Base-by-base conservation (phyloP, 805 yeast genomes). In the Candida sanyiensis region DNA sequence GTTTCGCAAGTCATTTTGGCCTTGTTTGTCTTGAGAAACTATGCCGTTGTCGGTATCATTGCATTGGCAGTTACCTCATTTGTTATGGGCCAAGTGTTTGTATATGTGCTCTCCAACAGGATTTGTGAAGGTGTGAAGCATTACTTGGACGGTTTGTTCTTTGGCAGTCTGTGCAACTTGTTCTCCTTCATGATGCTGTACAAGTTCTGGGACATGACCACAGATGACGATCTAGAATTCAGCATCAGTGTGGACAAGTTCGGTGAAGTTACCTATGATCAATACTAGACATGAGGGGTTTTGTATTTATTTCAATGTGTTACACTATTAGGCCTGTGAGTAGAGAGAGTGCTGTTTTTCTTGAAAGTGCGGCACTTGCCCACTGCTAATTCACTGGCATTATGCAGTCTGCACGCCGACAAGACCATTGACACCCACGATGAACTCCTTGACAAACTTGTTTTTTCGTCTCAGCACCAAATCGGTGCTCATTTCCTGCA, bases 151-250 rank as follows among this genome's bases (percentile, higher is more conserved):
- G 97, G 97, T 1, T 61, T 87, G 22, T 82, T 90, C 54, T 86
- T 89, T 54, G 93, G 87, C 23, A 74, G 93, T 19, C 52, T 87
- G 25, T 75, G 95, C 56, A 86, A 86, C 56, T 57, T 87, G 35
- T 83, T 87, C 52, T 73, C 95, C 4, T 64, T 83, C 39, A 88
- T 93, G 95, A 90, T 93, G 97, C 70, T 90, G 37, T 90, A 88
- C 68, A 89, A 93, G 63, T 86, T 79, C 50, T 90, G 97, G 96
- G 97, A 89, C 55, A 87, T 89, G 73, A 81, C 90, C 37, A 93
- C 97, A 10, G 78, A 80, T 41, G 97, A 90, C 54, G 97, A 93
- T 59, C 77, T 90, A 51, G 98, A 90, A 63, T 93, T 90, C 61
- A 77, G 87, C 35, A 93, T 86, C 37, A 70, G 77, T 42, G 66